Evolutionary conservation across 306 rosid genomes (phyloP).

Genomic region (Begonia masoniana): DNA sequence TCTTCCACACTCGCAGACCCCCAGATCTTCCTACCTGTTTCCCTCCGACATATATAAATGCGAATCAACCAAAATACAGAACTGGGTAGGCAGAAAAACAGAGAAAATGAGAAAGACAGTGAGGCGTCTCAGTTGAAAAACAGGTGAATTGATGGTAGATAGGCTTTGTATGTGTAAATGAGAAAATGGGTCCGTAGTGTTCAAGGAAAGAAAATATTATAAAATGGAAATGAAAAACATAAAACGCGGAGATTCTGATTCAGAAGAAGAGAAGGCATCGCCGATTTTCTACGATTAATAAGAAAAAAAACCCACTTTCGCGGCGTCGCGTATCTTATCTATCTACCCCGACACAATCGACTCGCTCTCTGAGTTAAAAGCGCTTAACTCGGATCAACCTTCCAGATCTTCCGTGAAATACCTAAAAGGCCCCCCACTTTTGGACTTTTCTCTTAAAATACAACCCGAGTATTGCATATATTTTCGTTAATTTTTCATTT

Average conservation of each 20-base stretch:
- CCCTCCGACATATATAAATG: background rate
- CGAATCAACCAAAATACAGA: background rate
- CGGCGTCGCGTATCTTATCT: constrained; percentile 61
- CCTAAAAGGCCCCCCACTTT: no score
- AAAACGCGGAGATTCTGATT: constrained; percentile 39
- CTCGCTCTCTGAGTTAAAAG: background rate
- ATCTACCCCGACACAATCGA: constrained; percentile 11
- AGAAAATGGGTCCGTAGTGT: background rate
- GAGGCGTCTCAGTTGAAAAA: background rate
- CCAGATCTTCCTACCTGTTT: constrained; percentile 4
- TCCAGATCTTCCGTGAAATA: no score
- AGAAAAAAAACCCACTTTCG: constrained; percentile 39
- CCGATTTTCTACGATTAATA: constrained; percentile 14
- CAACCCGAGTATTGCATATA: no score
- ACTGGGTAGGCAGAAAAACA: background rate
- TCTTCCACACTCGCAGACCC: constrained; percentile 11
- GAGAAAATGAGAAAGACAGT: background rate
- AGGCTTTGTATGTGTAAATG: background rate
- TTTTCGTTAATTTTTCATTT: no score
- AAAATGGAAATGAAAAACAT: constrained; percentile 4
- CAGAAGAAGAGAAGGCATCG: constrained; percentile 11
- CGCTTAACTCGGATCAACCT: background rate
- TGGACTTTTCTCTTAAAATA: no score
- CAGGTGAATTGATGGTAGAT: background rate
- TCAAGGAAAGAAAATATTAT: background rate